Conservation (phyloP, 305 asterid genomes). For the Plantago lanceolata region DNA sequence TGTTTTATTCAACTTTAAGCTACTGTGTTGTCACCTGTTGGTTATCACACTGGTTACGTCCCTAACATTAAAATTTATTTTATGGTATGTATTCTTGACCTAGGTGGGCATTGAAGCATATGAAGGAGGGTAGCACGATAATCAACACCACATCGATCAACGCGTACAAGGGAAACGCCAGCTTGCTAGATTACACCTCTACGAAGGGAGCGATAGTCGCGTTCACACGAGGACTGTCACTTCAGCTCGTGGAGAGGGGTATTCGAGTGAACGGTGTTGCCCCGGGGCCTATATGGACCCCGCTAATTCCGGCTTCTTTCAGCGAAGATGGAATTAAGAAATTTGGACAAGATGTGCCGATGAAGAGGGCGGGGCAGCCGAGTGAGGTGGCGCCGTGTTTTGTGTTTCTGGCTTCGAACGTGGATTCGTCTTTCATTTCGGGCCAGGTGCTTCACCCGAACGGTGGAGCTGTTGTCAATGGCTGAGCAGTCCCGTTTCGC, state of each 20-base stretch:
- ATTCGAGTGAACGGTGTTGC: conserved; percentile 82
- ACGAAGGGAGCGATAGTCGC: conserved; percentile 83
- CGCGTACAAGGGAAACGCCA: conserved; percentile 63
- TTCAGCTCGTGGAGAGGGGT: conserved; percentile 49
- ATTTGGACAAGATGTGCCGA: conserved; percentile 64
- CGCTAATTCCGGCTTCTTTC: conserved; percentile 71
- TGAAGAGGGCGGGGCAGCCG: conserved; percentile 86
- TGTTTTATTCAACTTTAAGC: neutral
- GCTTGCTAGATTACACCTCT: conserved; percentile 60
- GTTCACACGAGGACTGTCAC: conserved; percentile 65
- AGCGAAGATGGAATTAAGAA: conserved; percentile 39
- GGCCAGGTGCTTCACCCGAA: conserved; percentile 82
- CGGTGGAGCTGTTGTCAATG: conserved; percentile 67
- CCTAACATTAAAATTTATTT: too few relatives aligned
- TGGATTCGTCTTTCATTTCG: conserved; percentile 60
- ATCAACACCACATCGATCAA: conserved; percentile 70
- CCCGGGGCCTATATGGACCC: conserved; percentile 85
- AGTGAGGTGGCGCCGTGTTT: conserved; percentile 67
- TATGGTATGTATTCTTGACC: neutral
- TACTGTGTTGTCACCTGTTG: too few relatives aligned
- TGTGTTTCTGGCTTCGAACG: conserved; percentile 65
- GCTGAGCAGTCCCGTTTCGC: conserved; percentile 12
- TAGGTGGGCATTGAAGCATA: conserved; percentile 75
- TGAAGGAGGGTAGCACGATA: conserved; percentile 66
- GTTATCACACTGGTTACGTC: too few relatives aligned